Conservation (phyloP, 2,329 filamentous ascomycete genomes). For the Colletotrichum scovillei region DNA sequence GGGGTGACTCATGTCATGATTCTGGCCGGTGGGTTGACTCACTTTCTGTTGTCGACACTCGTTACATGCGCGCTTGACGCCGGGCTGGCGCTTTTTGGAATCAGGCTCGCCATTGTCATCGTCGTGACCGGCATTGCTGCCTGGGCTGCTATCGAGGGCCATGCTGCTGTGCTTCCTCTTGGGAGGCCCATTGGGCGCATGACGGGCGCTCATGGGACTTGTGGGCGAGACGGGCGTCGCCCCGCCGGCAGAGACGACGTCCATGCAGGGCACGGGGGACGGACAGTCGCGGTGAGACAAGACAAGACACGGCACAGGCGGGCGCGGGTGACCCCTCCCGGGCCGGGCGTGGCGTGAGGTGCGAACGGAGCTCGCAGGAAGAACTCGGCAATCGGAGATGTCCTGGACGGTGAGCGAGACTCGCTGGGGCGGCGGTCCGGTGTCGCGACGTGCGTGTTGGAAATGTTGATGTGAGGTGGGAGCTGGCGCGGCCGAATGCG, state of each 20-base stretch:
- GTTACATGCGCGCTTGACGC: constrained; percentile 84
- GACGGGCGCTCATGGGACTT: constrained; percentile 65
- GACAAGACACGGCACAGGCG: constrained; percentile 33
- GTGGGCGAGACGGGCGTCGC: constrained; percentile 65
- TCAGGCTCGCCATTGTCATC: constrained; percentile 66
- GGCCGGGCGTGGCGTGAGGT: constrained; percentile 28
- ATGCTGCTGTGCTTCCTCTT: constrained; percentile 71
- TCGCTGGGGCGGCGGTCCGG: constrained; percentile 36
- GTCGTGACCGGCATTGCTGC: constrained; percentile 68
- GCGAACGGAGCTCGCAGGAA: constrained; percentile 28
- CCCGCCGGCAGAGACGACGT: constrained; percentile 59
- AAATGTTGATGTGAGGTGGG: constrained; percentile 32
- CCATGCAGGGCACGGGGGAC: constrained; percentile 52
- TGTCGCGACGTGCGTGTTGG: constrained; percentile 36
- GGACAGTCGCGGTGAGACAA: constrained; percentile 32
- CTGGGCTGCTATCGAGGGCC: constrained; percentile 70
- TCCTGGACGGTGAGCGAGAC: constrained; percentile 31
- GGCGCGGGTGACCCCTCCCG: constrained; percentile 36
- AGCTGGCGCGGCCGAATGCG: constrained; percentile 36
- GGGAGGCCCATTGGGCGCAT: constrained; percentile 55
- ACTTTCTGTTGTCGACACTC: constrained; percentile 90
- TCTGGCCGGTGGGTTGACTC: constrained; percentile 47
- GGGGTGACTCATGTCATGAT: background rate
- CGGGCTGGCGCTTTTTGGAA: constrained; percentile 70
- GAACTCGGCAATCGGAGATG: constrained; percentile 27